Evolutionary conservation across 169 alveolate genomes (phyloP).

Genomic region (Plasmodium gonderi): DNA sequence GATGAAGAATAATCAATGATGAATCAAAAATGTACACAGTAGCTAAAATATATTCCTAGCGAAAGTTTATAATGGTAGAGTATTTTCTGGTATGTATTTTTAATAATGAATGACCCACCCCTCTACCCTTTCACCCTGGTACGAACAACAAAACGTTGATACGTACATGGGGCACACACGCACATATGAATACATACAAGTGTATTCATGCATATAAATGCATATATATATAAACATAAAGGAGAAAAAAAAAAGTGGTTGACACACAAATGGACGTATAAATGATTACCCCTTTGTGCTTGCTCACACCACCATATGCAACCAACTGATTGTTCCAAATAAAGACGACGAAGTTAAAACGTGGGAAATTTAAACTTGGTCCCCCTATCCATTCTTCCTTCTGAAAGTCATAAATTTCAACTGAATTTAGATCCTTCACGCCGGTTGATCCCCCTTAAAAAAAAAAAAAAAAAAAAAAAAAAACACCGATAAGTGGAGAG

Average conservation of each 20-base stretch:
- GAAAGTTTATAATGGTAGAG: too few species aligned
- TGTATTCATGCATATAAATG: too few species aligned
- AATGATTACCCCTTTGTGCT: constrained; percentile 44
- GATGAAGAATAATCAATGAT: too few species aligned
- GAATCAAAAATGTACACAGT: too few species aligned
- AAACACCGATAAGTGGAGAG: background rate
- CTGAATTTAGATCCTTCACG: constrained; percentile 55
- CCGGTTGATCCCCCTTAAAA: constrained; percentile 66
- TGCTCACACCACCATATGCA: constrained; percentile 62
- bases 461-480: background rate
- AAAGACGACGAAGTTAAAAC: constrained; percentile 56
- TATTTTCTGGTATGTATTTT: too few species aligned
- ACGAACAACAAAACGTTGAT: too few species aligned
- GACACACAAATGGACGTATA: background rate
- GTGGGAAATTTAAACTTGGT: constrained; percentile 41
- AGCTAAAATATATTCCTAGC: too few species aligned
- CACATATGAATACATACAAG: too few species aligned
- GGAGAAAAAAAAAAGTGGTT: background rate
- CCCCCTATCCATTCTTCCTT: constrained; percentile 42
- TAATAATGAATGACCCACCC: too few species aligned
- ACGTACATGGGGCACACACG: too few species aligned
- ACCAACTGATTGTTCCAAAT: constrained; percentile 63
- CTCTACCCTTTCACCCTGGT: too few species aligned
- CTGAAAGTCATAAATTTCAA: constrained; percentile 64
- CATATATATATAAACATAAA: background rate